phyloP scores from a whole-genome alignment of 2,329 filamentous ascomycete species.

The Cercospora zeae-maydis region DNA sequence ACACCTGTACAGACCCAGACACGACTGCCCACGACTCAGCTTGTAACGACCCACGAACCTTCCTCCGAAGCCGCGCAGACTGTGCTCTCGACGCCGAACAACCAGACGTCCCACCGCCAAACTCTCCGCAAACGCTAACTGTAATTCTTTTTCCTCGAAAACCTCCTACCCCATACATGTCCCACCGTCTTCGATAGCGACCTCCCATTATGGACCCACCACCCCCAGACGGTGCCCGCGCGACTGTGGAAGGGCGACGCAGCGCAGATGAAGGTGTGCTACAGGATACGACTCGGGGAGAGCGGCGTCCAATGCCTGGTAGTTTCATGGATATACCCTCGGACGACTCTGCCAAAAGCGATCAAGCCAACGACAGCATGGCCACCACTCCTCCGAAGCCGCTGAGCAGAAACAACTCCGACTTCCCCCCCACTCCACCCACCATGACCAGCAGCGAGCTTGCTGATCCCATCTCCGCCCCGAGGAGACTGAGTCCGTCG shows the following conservation, averaged over 20 bases:
- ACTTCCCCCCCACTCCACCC: slow-evolving; percentile 47
- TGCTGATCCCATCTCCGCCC: slow-evolving; percentile 26
- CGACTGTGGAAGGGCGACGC: neutral
- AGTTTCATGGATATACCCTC: slow-evolving; percentile 13
- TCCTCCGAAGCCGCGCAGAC: neutral
- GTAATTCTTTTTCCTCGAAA: neutral
- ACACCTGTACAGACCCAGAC: neutral
- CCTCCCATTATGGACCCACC: slow-evolving; percentile 11
- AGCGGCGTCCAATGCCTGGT: slow-evolving; percentile 9
- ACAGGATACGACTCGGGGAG: slow-evolving; percentile 2
- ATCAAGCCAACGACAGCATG: slow-evolving; percentile 11
- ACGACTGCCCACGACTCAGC: neutral
- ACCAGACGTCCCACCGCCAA: neutral
- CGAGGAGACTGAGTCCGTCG: slow-evolving; percentile 39
- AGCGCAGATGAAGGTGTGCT: slow-evolving; percentile 4
- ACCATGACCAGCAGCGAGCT: slow-evolving; percentile 34
- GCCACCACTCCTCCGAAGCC: slow-evolving; percentile 17
- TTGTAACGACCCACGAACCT: neutral
- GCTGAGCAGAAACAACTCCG: slow-evolving; percentile 28
- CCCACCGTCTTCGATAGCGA: slow-evolving; percentile 5
- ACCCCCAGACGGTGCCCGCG: slow-evolving; percentile 1
- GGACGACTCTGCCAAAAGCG: slow-evolving; percentile 8
- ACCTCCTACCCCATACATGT: neutral
- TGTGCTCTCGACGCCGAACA: neutral
- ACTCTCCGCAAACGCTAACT: neutral